These are phyloP conservation scores for Ceratocystis ficicola DNA, from an alignment of 2,329 filamentous ascomycete genomes.

Conservation along the genomic window DNA sequence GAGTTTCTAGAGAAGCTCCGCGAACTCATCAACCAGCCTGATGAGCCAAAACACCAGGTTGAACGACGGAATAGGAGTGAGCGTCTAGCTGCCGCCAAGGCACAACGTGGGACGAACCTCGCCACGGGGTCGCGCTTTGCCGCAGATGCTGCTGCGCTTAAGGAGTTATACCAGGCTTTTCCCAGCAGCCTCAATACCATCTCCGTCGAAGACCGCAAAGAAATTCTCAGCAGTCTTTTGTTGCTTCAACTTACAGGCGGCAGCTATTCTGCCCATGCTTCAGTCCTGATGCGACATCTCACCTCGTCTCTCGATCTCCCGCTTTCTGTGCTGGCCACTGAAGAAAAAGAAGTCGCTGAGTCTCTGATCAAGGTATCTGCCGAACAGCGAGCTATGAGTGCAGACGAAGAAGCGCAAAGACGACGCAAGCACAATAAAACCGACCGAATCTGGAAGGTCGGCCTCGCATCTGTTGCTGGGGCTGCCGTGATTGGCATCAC, in stretches of 20 bases:
- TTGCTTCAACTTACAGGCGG: constrained; percentile 60
- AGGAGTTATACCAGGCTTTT: constrained; percentile 42
- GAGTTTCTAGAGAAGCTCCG: constrained; percentile 20
- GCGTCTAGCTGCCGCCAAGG: constrained; percentile 26
- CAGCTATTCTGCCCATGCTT: constrained; percentile 62
- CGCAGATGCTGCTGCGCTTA: constrained; percentile 36
- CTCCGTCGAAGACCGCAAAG: constrained; percentile 44
- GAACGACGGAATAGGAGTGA: constrained; percentile 38
- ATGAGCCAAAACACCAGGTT: constrained; percentile 35
- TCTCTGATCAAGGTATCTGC: constrained; percentile 57
- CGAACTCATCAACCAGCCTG: constrained; percentile 14
- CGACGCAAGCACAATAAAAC: constrained; percentile 58
- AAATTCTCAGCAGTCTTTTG: constrained; percentile 57
- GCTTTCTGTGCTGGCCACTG: constrained; percentile 47
- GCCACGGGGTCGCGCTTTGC: constrained; percentile 28
- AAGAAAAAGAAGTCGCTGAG: constrained; percentile 65
- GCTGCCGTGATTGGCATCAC: constrained; percentile 85
- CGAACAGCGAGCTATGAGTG: constrained; percentile 46
- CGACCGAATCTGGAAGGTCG: constrained; percentile 76
- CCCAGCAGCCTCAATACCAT: constrained; percentile 45
- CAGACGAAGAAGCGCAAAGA: constrained; percentile 63
- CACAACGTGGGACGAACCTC: constrained; percentile 26
- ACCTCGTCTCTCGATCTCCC: constrained; percentile 54
- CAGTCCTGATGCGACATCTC: constrained; percentile 55
- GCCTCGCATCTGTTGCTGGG: constrained; percentile 74